A percentile compares a stretch with the other conserved stretches of the same genome.
phyloP scores from a whole-genome alignment of 805 yeast genomes.

The Saccharomycopsis synnaedendra region DNA sequence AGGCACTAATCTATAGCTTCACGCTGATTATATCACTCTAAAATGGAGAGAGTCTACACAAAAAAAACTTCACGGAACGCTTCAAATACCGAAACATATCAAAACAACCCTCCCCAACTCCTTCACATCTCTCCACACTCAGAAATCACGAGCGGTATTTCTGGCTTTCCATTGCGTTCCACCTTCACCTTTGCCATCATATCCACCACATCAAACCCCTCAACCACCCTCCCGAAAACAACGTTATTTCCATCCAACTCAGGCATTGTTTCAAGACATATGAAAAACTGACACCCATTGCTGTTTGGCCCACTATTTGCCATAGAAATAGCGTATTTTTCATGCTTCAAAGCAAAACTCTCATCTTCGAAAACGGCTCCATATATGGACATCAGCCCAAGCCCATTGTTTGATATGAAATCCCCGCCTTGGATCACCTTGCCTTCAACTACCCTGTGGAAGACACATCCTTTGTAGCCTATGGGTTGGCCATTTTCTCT shows the following conservation, averaged over 20 bases:
- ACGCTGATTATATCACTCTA: too few species aligned
- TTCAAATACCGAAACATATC: too few species aligned
- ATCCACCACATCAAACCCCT: conserved; percentile 25
- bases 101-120: too few species aligned
- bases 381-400: conserved; percentile 31
- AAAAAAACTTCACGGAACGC: too few species aligned
- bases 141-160: conserved; percentile 18
- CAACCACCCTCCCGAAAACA: conserved; percentile 37
- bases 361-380: conserved; percentile 32
- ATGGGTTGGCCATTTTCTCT: conserved; percentile 27
- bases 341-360: conserved; percentile 25
- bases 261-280: conserved; percentile 24
- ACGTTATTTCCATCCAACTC: conserved; percentile 37
- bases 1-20: too few species aligned
- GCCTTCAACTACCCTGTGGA: conserved; percentile 31
- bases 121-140: conserved; percentile 25
- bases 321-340: conserved; percentile 24
- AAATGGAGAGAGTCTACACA: too few species aligned
- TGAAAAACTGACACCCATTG: conserved; percentile 37
- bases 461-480: conserved; percentile 29
- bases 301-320: conserved; percentile 34
- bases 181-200: conserved; percentile 22
- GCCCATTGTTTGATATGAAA: conserved; percentile 33
- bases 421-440: conserved; percentile 41
- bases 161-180: conserved; percentile 22